Base-by-base conservation (phyloP, 805 yeast species). In the Lipomyces kockii region DNA sequence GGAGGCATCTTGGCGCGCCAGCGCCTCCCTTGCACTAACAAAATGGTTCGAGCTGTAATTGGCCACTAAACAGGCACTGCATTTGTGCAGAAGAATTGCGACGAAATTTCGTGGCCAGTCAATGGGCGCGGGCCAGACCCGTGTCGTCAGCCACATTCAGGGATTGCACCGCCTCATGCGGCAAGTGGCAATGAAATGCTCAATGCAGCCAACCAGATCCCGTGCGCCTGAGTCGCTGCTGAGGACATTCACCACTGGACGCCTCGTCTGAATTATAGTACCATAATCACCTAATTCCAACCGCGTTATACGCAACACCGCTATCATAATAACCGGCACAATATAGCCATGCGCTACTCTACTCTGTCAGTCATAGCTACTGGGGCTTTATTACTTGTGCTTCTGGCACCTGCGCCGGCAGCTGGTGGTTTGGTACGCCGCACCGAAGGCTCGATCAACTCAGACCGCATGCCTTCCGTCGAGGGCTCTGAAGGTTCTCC, bases 401-500 rank as follows among this genome's bases (percentile, higher is more conserved):
- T 32, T 12, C 39, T 37, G 58, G 59, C n/a, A 25, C 58, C 43
- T 17, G 62, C 37, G 34, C 55, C 60, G 35, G 67, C 63, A 14
- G 25, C 56, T 9, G 63, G 56, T 22, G 57, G 55, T 22, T 25
- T 25, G 37, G 22, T 17, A 52, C 60, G 60, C 22, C 53, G 35
- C 43, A 54, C 29, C 17, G 65, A 17, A 25, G 61, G 14, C 7
- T 22, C 20, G 17, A 6, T 39, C 29, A 12, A 56, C n/a, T 4
- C 57, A 25, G 64, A 22, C 4, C 43, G 43, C 3, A 25, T 46
- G 39, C 62, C 64, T 5, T 14, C 27, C 25, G 39, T 65, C 57
- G 69, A 34, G 43, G 49, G 63, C 51, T 66, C 69, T 43, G 66
- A 58, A 17, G 69, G 69, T 39, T 66, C 69, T 27, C 69, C 69